Evolutionary conservation across 1,284 basidiomycete species (phyloP).

Genomic region (Apiotrichum domesticum): DNA sequence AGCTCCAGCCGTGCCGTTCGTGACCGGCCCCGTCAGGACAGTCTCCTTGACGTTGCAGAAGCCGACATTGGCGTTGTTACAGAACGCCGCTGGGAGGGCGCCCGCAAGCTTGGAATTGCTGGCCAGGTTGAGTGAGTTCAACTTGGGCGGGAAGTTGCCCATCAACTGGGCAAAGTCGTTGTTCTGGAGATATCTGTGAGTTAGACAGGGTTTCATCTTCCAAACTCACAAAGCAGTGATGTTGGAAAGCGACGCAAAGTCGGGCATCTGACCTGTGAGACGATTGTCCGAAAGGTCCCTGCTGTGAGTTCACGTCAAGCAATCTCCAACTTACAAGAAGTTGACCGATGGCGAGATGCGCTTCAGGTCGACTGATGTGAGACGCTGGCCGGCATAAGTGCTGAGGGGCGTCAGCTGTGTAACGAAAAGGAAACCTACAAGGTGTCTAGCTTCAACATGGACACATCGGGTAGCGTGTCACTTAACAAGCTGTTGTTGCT

Average conservation of each 20-base stretch:
- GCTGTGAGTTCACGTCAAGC: not conserved
- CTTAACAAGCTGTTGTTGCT: not conserved
- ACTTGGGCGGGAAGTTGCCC: not conserved
- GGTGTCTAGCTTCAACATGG: not conserved
- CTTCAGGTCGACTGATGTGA: not conserved
- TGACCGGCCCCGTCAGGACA: too few relatives aligned
- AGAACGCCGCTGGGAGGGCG: not conserved
- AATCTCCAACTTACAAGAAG: not conserved
- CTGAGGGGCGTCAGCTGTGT: not conserved
- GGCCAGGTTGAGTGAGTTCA: not conserved
- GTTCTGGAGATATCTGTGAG: not conserved
- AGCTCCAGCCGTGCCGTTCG: too few relatives aligned
- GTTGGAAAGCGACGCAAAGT: conserved; percentile 21
- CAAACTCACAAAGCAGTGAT: conserved; percentile 27
- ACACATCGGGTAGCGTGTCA: not conserved
- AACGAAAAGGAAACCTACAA: not conserved
- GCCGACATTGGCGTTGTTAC: not conserved
- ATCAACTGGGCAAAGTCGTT: not conserved
- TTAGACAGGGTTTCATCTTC: too few relatives aligned
- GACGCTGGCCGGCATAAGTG: not conserved
- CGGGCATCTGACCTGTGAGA: conserved; percentile 29
- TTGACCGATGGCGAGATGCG: not conserved
- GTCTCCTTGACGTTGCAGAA: too few relatives aligned
- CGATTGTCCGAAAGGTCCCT: conserved; percentile 43
- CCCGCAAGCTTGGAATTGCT: not conserved